Base-by-base conservation (phyloP, 306 rosid species). In the Medicago arabica region DNA sequence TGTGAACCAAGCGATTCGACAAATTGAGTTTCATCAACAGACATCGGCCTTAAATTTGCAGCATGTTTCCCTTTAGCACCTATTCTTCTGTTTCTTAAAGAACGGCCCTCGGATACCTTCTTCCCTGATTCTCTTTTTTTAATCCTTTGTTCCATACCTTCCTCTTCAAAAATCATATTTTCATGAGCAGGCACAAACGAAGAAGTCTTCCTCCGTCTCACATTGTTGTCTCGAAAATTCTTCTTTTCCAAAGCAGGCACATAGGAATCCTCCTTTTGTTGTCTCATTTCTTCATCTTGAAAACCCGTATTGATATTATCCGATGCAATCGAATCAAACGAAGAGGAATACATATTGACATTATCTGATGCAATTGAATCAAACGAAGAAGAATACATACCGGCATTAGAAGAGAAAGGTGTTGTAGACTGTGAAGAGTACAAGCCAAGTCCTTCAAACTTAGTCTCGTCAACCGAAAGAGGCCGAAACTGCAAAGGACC, bases 391-490 rank as follows among this genome's bases (percentile, higher is more conserved):
- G 96, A 91, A 72, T 61, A 38, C 59, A 90, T 79, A 86, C 89
- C 78, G 8, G 81, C 43, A 49, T 71, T 83, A 17, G 96, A 86
- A 44, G 95, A 85, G 77, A 84, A 82, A 59, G 90, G 83, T 49
- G 64, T 49, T 13, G 83, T 34, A 46, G 93, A 89, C 67, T 25
- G 84, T 21, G 75, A 74, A 67, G 88, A 80, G 74, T 53, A 64
- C 0, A 88, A 73, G 77, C 81, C 76, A 62, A 84, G 68, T 16
- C 86, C 89, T 67, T 88, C 96, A 81, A 86, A 82, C 74, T 85
- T 94, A 72, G 89, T 71, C 84, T 96, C 97, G 75, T 87, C 98
- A 82, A 77, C 88, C 1, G 92, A 89, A 67, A 78, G 78, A 78
- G 93, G 93, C 78, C 92, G 81, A 71, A 86, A 90, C 73, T 89